Evolutionary conservation across 169 alveolate genomes (phyloP), one percentile per base, ranked within the genome.

Genomic region (Cryptosporidium tyzzeri): DNA sequence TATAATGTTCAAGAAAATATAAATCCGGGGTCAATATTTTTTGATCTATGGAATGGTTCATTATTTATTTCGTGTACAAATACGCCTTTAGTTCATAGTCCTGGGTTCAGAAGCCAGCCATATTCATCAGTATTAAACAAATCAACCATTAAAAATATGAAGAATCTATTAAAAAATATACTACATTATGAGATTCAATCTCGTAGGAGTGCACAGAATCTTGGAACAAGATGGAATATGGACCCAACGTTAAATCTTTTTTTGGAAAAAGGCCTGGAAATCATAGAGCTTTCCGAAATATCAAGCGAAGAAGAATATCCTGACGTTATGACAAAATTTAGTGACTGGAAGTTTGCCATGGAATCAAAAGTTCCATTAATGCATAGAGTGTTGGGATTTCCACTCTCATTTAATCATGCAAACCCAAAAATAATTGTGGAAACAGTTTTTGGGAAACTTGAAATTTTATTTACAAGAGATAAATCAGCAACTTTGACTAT

Each of bases 181-280:
- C 70, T 80, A 26, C 69, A 62, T 26, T 62, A 80, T 31, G 89
- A 80, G 65, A 67, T 80, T 35, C 74, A 86, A 51, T 75, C 93
- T 55, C 93, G 92, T 84, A 86, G 97, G 71, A 92, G 85, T 33
- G 93, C 97, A 44, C 94, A 94, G 74, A 94, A 94, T 89, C 93
- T 94, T 65, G 92, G 92, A 55, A 94, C 97, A 31, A 80, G 95
- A 41, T 94, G 95, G 95, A 94, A 94, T 91, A 91, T 87, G 61
- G 95, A 93, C 84, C 94, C 93, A 39, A 91, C 93, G 5, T 67
- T 94, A 45, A 87, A 92, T 39, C 70, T 74, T 33, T 94, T 92
- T 85, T 85, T 94, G 70, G 93, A 91, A 85, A 93, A 92, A 39
- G 96, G 96, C 3, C 37, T 94, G 62, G 94, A 91, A 71, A 85